Base-by-base conservation (phyloP, 1,284 basidiomycete genomes). In the Mycosarcoma mackinlayi region DNA sequence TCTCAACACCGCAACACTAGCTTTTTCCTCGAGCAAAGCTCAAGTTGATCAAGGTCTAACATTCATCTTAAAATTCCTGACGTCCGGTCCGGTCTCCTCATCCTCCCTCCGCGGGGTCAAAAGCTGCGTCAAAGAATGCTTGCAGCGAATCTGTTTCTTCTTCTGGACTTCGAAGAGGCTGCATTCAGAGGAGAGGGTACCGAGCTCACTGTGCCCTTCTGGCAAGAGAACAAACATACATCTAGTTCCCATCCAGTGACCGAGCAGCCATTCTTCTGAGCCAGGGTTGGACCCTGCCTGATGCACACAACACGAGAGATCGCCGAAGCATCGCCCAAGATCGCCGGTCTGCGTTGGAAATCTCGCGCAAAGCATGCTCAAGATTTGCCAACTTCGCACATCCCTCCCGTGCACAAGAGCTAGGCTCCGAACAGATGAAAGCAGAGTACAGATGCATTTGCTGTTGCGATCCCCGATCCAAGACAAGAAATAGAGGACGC, bases 21-120 rank as follows among this genome's bases (percentile, higher is more conserved):
- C 16, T 19, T 21, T 33, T 46, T 33, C n/a, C n/a, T n/a, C n/a
- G n/a, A n/a, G n/a, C n/a, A n/a, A n/a, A n/a, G n/a, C n/a, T n/a
- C n/a, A n/a, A n/a, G n/a, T n/a, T n/a, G n/a, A n/a, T n/a, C n/a
- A 33, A 33, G 24, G 40, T 56, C 54, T 57, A 57, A 57, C 47
- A 57, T 2, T 18, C 21, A 10, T n/a, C 10, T 7, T 4, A 11
- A 21, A 6, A 3, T n/a, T 31, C 13, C 13, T 19, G 24, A 35
- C 28, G 45, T 25, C 23, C 45, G 45, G 41, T 19, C 41, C 41
- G 41, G 41, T 27, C 5, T 44, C 41, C 25, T 27, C 18, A 30
- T 16, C 27, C 27, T 10, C 23, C 31, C 23, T 19, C 45, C 45
- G 34, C 45, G 34, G 45, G 45, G 45, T 37, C 41, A 6, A 23